Conservation (phyloP, 768 basidiomycete genomes). For the Mycena chlorophos region DNA sequence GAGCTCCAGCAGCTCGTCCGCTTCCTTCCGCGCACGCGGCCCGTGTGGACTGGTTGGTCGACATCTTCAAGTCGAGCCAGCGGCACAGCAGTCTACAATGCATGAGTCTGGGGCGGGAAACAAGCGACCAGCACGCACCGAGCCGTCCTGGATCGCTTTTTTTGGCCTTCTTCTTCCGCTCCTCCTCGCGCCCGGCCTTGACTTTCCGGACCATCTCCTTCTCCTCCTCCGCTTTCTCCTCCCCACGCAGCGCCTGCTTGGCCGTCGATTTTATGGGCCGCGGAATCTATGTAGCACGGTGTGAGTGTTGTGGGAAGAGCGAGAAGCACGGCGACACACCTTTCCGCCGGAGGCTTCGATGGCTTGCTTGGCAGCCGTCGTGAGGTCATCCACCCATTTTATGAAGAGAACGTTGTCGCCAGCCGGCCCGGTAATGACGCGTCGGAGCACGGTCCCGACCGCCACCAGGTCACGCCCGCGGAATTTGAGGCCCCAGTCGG, state of each 20-base stretch:
- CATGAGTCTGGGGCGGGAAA: not conserved
- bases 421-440: not conserved
- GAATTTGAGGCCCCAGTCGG: not conserved
- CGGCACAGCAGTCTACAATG: not conserved
- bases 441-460: not conserved
- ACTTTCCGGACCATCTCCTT: not conserved
- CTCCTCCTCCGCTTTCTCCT: not conserved
- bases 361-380: not conserved
- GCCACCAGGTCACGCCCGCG: not conserved
- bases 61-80: not conserved
- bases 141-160: not conserved
- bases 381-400: not conserved
- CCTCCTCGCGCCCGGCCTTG: no score
- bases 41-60: not conserved
- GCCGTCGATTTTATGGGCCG: not conserved
- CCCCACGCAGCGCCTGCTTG: not conserved
- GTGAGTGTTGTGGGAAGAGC: not conserved
- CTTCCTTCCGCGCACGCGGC: not conserved
- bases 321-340: not conserved
- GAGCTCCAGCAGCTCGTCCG: not conserved
- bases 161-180: not conserved
- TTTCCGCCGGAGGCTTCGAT: not conserved
- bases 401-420: not conserved
- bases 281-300: not conserved
- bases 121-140: not conserved